Conservation (phyloP, 257 asterid species). For the Solanum chiquidenum region DNA sequence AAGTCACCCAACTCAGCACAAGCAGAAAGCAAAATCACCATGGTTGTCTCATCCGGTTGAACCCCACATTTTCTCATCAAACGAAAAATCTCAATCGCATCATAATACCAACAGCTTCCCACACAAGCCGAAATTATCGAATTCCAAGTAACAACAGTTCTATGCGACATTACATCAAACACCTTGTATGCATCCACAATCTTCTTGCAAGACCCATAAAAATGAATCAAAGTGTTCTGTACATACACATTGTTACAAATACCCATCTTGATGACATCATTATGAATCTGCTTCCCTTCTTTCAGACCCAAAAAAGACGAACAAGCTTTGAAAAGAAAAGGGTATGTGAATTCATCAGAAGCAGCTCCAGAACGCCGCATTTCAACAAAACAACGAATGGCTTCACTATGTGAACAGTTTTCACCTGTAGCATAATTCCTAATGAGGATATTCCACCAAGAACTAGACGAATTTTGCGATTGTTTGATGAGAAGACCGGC, state of each 20-base stretch:
- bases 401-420: conserved; percentile 21
- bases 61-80: conserved; percentile 33
- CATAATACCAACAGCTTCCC: conserved; percentile 37
- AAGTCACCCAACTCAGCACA: conserved; percentile 58
- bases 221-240: conserved; percentile 45
- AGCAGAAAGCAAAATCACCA: conserved; percentile 59
- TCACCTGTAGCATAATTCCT: conserved; percentile 34
- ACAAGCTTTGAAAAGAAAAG: conserved; percentile 53
- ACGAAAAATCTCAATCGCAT: conserved; percentile 29
- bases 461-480: background rate
- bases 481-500: conserved; percentile 11
- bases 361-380: conserved; percentile 41
- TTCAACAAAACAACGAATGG: conserved; percentile 25
- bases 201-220: conserved; percentile 51
- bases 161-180: conserved; percentile 53
- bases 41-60: conserved; percentile 50
- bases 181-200: conserved; percentile 31
- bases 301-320: conserved; percentile 33
- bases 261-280: conserved; percentile 57
- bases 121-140: conserved; percentile 47
- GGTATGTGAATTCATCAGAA: conserved; percentile 60
- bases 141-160: conserved; percentile 70
- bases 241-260: conserved; percentile 41
- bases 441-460: conserved; percentile 39
- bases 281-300: conserved; percentile 62